These are phyloP conservation scores for Tricholoma hemisulphureum DNA, from an alignment of 768 basidiomycete genomes.

Conservation along the genomic window DNA sequence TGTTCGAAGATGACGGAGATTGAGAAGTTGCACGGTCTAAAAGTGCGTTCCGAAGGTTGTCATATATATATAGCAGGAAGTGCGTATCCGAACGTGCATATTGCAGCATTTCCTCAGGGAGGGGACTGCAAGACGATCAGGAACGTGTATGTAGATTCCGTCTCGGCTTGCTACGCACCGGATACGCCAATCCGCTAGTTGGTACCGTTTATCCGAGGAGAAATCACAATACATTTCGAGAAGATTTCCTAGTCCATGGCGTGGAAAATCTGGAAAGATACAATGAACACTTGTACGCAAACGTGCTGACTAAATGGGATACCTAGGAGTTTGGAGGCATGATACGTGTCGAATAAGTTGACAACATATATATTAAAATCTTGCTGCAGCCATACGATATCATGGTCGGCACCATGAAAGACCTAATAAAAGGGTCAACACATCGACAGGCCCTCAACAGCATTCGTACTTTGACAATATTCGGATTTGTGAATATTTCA, in stretches of 20 bases:
- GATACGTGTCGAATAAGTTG: slow-evolving; percentile 95
- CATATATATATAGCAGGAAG: slow-evolving; percentile 90
- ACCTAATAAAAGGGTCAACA: slow-evolving; percentile 46
- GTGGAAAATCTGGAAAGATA: slow-evolving; percentile 61
- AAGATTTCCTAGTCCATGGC: slow-evolving; percentile 80
- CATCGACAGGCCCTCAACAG: neutral
- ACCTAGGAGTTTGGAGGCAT: slow-evolving; percentile 88
- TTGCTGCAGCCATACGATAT: slow-evolving; percentile 95
- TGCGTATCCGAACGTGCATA: slow-evolving; percentile 98
- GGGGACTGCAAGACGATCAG: slow-evolving; percentile 45
- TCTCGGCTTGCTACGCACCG: slow-evolving; percentile 44
- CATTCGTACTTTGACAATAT: slow-evolving; percentile 71
- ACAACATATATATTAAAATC: slow-evolving; percentile 94
- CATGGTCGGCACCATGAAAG: slow-evolving; percentile 92
- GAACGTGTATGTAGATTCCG: neutral
- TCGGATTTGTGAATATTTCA: slow-evolving; percentile 82
- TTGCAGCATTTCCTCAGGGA: slow-evolving; percentile 83
- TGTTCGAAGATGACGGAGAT: slow-evolving; percentile 27
- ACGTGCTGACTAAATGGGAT: neutral
- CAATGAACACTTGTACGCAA: neutral
- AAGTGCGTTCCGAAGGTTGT: slow-evolving; percentile 84
- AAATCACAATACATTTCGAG: slow-evolving; percentile 90
- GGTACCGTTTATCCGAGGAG: slow-evolving; percentile 91
- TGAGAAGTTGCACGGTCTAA: slow-evolving; percentile 61
- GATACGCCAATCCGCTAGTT: slow-evolving; percentile 97